Conservation (phyloP, 2,329 filamentous ascomycete species). For the Myriosclerotinia curreyana region DNA sequence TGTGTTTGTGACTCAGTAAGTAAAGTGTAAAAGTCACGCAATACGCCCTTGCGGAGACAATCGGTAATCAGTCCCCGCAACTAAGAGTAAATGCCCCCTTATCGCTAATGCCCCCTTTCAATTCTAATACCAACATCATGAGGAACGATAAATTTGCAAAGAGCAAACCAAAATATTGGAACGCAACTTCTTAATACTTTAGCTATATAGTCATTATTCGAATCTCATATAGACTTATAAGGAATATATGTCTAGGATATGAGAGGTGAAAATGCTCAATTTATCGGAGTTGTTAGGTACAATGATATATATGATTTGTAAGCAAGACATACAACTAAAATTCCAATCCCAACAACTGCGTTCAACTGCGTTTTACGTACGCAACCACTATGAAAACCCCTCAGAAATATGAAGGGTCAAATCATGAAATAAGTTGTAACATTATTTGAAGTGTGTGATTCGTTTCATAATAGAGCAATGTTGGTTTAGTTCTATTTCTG, state of each 20-base stretch:
- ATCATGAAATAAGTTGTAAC: background rate
- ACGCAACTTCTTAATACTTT: too few species aligned
- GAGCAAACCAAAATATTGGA: too few species aligned
- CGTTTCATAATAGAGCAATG: background rate
- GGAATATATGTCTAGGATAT: too few species aligned
- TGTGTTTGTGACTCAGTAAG: background rate
- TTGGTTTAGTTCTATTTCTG: conserved; percentile 15
- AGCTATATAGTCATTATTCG: too few species aligned
- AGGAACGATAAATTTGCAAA: background rate
- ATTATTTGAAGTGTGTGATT: background rate
- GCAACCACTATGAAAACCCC: background rate
- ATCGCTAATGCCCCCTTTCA: conserved; percentile 15
- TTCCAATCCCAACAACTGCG: background rate
- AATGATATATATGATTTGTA: background rate
- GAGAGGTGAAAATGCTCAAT: too few species aligned
- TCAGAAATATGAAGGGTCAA: background rate
- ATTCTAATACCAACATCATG: background rate
- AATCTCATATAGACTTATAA: too few species aligned
- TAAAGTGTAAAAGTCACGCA: too few species aligned
- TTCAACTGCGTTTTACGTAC: background rate
- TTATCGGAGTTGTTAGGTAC: too few species aligned
- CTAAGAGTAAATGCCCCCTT: background rate
- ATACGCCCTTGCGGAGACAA: background rate
- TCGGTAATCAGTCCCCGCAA: background rate
- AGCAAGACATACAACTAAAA: background rate